Evolutionary conservation across 129 eudicot genomes (phyloP).

Genomic region (Artemisia annua): DNA sequence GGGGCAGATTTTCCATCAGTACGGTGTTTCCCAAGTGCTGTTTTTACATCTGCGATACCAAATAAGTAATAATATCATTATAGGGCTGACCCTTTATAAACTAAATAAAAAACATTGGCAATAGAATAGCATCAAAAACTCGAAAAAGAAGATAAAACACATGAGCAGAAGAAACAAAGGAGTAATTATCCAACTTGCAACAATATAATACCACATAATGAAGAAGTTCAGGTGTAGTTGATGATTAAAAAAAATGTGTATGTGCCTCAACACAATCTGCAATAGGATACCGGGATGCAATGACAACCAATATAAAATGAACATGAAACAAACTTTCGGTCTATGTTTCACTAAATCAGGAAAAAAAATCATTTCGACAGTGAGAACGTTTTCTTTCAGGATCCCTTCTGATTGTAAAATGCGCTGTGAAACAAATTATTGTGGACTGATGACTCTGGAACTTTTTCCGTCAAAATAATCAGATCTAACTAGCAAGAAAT

Average conservation of each 20-base stretch:
- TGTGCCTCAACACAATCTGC: not conserved
- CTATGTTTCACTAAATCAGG: not conserved
- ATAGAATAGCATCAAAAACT: too few relatives aligned
- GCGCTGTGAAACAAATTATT: not conserved
- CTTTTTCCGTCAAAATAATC: not conserved
- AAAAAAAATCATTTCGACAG: not conserved
- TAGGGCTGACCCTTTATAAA: too few relatives aligned
- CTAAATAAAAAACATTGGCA: too few relatives aligned
- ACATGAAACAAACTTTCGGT: not conserved
- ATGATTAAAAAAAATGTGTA: not conserved
- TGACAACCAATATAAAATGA: not conserved
- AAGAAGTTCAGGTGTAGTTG: not conserved
- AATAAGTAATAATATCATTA: not conserved
- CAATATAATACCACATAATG: not conserved
- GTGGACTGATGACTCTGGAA: too few relatives aligned
- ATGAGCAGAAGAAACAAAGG: too few relatives aligned
- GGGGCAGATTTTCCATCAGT: conserved; percentile 73
- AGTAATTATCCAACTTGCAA: too few relatives aligned
- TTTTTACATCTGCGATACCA: conserved; percentile 59
- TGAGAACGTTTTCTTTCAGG: not conserved
- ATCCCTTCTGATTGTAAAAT: not conserved
- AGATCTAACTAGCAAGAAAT: too few relatives aligned
- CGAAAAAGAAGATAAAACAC: too few relatives aligned
- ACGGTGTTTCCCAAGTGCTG: conserved; percentile 93
- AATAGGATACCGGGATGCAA: not conserved